phyloP scores from a whole-genome alignment of 805 yeast genomes.

The Novakomyces olei region DNA sequence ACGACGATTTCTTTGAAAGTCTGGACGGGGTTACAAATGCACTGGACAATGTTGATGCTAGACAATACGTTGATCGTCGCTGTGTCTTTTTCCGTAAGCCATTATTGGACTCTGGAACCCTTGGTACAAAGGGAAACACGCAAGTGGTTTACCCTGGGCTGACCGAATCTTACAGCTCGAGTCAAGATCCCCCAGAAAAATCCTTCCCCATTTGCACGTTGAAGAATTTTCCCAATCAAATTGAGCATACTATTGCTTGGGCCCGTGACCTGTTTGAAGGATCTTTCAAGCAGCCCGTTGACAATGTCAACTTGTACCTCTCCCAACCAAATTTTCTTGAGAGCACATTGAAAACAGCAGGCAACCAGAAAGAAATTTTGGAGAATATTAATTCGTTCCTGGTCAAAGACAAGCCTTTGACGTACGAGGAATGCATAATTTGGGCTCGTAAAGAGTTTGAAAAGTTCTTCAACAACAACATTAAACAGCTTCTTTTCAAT shows the following conservation, averaged over 20 bases:
- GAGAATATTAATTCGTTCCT: constrained; percentile 51
- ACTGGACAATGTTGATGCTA: constrained; percentile 89
- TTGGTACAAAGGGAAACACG: constrained; percentile 96
- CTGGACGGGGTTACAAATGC: constrained; percentile 91
- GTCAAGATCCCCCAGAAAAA: constrained; percentile 97
- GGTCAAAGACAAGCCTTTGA: constrained; percentile 61
- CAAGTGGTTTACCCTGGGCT: constrained; percentile 85
- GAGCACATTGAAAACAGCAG: constrained; percentile 70
- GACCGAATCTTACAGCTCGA: constrained; percentile 88
- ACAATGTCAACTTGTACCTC: constrained; percentile 74
- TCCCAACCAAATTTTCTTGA: constrained; percentile 86
- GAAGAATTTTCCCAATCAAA: constrained; percentile 92
- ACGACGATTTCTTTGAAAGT: constrained; percentile 63
- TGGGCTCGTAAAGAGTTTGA: constrained; percentile 92
- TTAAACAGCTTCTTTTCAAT: constrained; percentile 71
- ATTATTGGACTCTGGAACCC: constrained; percentile 83
- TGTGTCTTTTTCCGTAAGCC: constrained; percentile 86
- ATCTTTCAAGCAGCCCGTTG: constrained; percentile 74
- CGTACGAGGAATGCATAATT: constrained; percentile 77
- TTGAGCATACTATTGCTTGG: constrained; percentile 99
- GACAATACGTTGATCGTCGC: constrained; percentile 92
- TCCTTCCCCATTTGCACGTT: constrained; percentile 92
- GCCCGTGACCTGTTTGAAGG: constrained; percentile 89
- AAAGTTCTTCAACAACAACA: constrained; percentile 62
- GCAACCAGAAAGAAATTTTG: constrained; percentile 71